Base-by-base conservation (phyloP, 345 rosid genomes). In the Eucalyptus coolabah region DNA sequence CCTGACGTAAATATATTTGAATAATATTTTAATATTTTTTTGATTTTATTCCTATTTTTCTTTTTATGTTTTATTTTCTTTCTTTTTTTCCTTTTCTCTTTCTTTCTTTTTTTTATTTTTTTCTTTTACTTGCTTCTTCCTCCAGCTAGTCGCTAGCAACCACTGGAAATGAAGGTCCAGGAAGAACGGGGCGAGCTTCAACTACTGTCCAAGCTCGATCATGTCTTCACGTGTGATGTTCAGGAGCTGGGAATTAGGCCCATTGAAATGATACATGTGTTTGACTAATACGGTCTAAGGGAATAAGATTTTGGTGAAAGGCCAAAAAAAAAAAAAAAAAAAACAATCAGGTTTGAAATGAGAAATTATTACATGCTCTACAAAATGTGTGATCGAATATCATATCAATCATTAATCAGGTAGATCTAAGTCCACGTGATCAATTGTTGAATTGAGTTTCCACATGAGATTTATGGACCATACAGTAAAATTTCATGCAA, bases 1-100 rank as follows among this genome's bases (percentile, higher is more conserved):
- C 0, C 9, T 1, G 4, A 1, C 10, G 2, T 53, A 2, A 2
- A 19, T 19, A 19, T 1, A 2, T 53, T 8, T 3, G 3, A 19
- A 8, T 8, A 19, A 53, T 53, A 53, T 19, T 53, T 9, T 2
- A 53, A 8, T 6, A 8, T 53, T 53, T 51, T 53, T 17, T 53
- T 0, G 0, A 53, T 53, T 19, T 53, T 19, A 53, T 19, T 19
- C 24, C 2, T 53, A 53, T 8, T 19, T 53, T 53, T 53, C 4
- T 53, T 53, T 53, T 53, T 19, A 19, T 53, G 2, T 19, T 53
- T 53, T 19, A 0, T 53, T 53, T 53, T 7, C 1, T 45, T 45
- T 45, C 47, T 9, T 45, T 45, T 23, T 54, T 21, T 23, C 12
- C 6, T 9, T 23, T 18, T 17, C 3, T 51, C 21, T 51, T 18